These are phyloP conservation scores for Colletotrichum orbiculare DNA, from an alignment of 2,329 filamentous ascomycete species.

Conservation along the genomic window DNA sequence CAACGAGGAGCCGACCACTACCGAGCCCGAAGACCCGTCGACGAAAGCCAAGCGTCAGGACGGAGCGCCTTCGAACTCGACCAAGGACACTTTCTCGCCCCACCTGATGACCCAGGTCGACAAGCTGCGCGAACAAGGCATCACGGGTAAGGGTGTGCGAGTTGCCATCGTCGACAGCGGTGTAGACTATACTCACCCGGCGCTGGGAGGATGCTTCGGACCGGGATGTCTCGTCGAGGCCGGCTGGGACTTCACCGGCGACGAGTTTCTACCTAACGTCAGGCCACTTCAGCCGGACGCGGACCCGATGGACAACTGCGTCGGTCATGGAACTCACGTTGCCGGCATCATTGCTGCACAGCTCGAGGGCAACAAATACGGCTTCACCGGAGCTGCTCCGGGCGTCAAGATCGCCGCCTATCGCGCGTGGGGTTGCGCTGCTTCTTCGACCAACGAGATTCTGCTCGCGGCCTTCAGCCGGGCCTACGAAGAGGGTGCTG, in stretches of 20 bases:
- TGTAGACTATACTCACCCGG: conserved; percentile 62
- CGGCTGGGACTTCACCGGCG: conserved; percentile 60
- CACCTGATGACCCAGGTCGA: conserved; percentile 47
- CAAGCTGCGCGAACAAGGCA: conserved; percentile 53
- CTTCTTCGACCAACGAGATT: conserved; percentile 50
- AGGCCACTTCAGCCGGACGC: conserved; percentile 12
- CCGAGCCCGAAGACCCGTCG: background rate
- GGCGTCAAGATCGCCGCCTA: conserved; percentile 53
- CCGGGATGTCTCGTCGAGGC: conserved; percentile 57
- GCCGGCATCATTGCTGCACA: conserved; percentile 59
- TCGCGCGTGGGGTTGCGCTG: conserved; percentile 50
- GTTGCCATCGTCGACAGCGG: conserved; percentile 54
- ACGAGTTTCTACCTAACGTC: conserved; percentile 43
- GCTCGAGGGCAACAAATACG: conserved; percentile 5
- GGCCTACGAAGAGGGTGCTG: conserved; percentile 54
- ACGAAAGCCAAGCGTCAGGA: conserved; percentile 21
- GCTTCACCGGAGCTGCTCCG: conserved; percentile 53
- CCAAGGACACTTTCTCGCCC: conserved; percentile 22
- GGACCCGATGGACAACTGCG: conserved; percentile 27
- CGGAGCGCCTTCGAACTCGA: conserved; percentile 3
- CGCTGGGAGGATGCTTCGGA: conserved; percentile 64
- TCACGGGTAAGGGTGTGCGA: conserved; percentile 56
- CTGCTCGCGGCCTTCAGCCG: conserved; percentile 54
- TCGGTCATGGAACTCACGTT: conserved; percentile 55
- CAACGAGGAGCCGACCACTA: conserved; percentile 19